Evolutionary conservation across 805 yeast genomes (phyloP), one percentile per base, ranked within the genome.

Genomic region (Candida taoyuanica): DNA sequence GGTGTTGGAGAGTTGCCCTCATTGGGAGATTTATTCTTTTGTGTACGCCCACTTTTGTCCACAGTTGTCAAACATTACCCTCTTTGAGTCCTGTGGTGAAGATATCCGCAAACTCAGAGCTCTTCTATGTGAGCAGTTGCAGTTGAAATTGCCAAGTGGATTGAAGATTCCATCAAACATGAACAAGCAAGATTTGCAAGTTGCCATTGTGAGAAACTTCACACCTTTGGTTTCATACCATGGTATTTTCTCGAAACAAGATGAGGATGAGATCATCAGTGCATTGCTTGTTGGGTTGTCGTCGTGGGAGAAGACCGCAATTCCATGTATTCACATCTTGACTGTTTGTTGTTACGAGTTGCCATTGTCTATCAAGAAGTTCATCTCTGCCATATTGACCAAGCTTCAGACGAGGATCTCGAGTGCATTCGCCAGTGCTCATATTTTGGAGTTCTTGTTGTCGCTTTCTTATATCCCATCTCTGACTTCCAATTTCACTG

Each of bases 311-410:
- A 76, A 75, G 43, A 78, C 94, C 0, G 85, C 87, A 0, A 73
- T 81, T 25, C 87, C 94, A 3, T 76, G 87, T 47, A 73, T 88
- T 20, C 87, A 86, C 49, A 79, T 81, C 30, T 63, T 89, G 41
- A 77, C 83, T 5, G 70, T 83, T 3, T 83, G 91, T 48, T 82
- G 95, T 55, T 86, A 83, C 56, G 95, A 85, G 54, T 68, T 84
- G 24, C 94, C 95, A 1, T 55, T 69, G 9, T 76, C 91, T 0
- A 70, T 88, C 39, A 83, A 81, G 55, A 79, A 81, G 50, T 81
- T 68, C 49, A 55, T 86, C 25, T 68, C 79, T 7, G 77, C 76
- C n/a, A 76, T 88, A 9, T 67, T 87, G 44, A 75, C 82, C n/a
- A 74, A 75, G 36, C 61, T 88, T 28, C 95, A 85, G 50, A 80